These are phyloP conservation scores for Aspergillus ustus DNA, from an alignment of 2,329 filamentous ascomycete species.

Conservation along the genomic window DNA sequence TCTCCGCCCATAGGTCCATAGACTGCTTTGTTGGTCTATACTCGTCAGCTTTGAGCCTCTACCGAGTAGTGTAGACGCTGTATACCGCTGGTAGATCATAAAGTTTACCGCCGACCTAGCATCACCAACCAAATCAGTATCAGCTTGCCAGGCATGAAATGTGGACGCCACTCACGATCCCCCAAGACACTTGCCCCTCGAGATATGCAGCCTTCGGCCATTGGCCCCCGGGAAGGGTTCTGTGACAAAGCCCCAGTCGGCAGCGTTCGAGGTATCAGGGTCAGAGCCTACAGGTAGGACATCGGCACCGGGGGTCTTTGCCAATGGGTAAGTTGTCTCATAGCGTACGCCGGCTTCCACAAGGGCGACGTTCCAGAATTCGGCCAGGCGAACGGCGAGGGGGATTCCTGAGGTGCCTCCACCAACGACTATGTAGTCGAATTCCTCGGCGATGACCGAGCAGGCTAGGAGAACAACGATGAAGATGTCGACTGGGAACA, in stretches of 20 bases:
- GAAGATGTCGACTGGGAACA: background rate
- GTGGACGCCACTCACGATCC: background rate
- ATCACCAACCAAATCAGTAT: background rate
- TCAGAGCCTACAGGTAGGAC: slow-evolving; percentile 29
- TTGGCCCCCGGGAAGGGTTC: slow-evolving; percentile 29
- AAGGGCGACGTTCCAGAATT: slow-evolving; percentile 31
- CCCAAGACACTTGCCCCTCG: slow-evolving; percentile 24
- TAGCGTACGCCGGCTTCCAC: slow-evolving; percentile 37
- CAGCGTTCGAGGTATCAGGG: slow-evolving; percentile 18
- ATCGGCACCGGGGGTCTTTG: slow-evolving; percentile 27
- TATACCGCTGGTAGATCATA: slow-evolving; percentile 11
- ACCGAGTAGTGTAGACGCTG: background rate
- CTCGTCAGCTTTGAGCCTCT: background rate
- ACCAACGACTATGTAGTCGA: slow-evolving; percentile 34
- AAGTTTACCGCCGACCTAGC: slow-evolving; percentile 2
- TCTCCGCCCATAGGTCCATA: slow-evolving; percentile 28
- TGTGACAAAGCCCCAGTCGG: slow-evolving; percentile 35
- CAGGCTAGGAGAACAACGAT: background rate
- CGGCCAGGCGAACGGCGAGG: slow-evolving; percentile 32
- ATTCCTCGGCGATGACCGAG: slow-evolving; percentile 5
- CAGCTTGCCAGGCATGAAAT: too few species aligned
- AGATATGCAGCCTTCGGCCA: slow-evolving; percentile 30
- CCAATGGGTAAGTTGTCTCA: slow-evolving; percentile 26
- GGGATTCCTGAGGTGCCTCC: slow-evolving; percentile 32
- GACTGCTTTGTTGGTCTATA: slow-evolving; percentile 20